Evolutionary conservation across 2,329 filamentous ascomycete genomes (phyloP).

Genomic region (Pseudocercospora macadamiae): DNA sequence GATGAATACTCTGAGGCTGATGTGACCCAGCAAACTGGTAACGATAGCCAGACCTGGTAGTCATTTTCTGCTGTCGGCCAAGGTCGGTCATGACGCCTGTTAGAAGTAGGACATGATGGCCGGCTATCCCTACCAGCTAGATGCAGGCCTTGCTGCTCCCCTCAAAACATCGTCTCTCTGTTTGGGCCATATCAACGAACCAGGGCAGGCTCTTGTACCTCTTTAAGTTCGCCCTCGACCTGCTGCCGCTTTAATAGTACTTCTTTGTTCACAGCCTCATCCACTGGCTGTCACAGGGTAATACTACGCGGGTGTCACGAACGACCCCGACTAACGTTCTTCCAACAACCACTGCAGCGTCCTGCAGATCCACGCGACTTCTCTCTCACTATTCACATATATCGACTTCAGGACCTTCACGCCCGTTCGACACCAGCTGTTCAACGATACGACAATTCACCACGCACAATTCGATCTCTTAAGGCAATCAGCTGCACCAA

Average conservation of each 20-base stretch:
- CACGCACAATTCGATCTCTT: constrained; percentile 20
- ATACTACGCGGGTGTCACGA: constrained; percentile 30
- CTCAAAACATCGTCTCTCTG: constrained; percentile 29
- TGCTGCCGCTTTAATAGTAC: constrained; percentile 25
- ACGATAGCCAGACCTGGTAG: constrained; percentile 32
- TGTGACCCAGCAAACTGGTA: constrained; percentile 42
- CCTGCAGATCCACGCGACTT: constrained; percentile 22
- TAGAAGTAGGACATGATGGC: constrained; percentile 31
- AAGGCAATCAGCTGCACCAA: constrained; percentile 13
- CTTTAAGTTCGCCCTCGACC: constrained; percentile 22
- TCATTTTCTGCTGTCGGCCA: constrained; percentile 33
- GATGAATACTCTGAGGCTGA: constrained; percentile 48
- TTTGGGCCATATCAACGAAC: constrained; percentile 24
- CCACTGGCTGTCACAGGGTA: constrained; percentile 26
- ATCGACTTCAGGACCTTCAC: constrained; percentile 25
- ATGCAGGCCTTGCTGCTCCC: constrained; percentile 29
- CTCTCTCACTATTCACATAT: constrained; percentile 25
- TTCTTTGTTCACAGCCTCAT: constrained; percentile 32
- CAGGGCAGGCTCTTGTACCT: constrained; percentile 22
- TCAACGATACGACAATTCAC: constrained; percentile 15
- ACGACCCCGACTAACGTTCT: constrained; percentile 23
- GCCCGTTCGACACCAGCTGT: constrained; percentile 24
- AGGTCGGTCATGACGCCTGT: constrained; percentile 35
- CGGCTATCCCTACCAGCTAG: constrained; percentile 35
- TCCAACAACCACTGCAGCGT: constrained; percentile 23